Base-by-base conservation (phyloP, 2,329 filamentous ascomycete genomes). In the Aspergillus sp. region DNA sequence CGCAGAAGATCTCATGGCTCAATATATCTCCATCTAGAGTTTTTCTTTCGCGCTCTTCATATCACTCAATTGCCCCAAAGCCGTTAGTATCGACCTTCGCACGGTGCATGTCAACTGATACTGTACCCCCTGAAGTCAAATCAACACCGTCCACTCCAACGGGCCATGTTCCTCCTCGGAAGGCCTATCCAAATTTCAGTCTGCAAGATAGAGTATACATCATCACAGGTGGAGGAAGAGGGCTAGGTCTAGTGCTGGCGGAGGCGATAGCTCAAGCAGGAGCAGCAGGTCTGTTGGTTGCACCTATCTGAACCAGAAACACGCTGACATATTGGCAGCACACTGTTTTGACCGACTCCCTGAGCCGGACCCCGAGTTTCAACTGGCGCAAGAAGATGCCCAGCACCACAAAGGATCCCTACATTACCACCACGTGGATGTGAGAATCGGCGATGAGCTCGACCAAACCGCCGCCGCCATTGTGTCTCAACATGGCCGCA, bases 231-330 rank as follows among this genome's bases (percentile, higher is more conserved):
- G 75, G 74, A 25, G 75, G 66, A 3, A 65, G 73, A 41, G 75
- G 75, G n/a, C 59, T 78, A 5, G 75, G 75, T 20, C 59, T 78
- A 17, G 67, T 69, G 5, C 72, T 79, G 64, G 76, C 74, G 5
- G 73, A 78, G 58, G 75, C 73, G 13, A 60, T 80, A 47, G 71
- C 76, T 43, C 74, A 80, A 61, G 75, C 76, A 6, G 77, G 77
- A 5, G 77, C 74, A 6, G 72, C 75, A 60, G 76, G 76, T 76
- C 61, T 2, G 9, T 31, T 16, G 5, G 36, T 20, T 20, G 19
- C 7, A 9, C 5, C 9, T 5, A 17, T 3, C n/a, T 42, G 44
- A 17, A 2, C 5, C 19, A 3, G 16, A 6, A 49, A 34, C 21
- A 40, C 56, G 44, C 49, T 20, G 23, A 21, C 41, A 11, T 25